Base-by-base conservation (phyloP, 805 yeast species). In the Myxozyma neotropica region DNA sequence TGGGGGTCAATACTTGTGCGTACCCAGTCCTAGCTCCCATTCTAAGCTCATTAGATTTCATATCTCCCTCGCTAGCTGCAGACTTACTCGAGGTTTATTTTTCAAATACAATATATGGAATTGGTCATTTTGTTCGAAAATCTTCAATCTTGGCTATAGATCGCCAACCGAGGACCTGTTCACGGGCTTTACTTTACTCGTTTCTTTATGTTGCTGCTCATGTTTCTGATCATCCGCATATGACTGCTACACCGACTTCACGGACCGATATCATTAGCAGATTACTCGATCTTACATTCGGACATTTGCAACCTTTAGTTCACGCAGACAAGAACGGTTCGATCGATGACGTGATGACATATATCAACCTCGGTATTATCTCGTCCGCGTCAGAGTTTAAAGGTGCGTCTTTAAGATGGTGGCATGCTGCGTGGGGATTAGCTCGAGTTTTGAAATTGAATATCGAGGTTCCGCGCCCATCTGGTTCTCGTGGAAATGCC, bases 351-450 rank as follows among this genome's bases (percentile, higher is more conserved):
- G 70, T 70, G 21, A 70, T 71, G 46, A 66, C 74, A 4, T 69
- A 67, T 54, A 69, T 71, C 47, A 71, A 71, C 49, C 63, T 71
- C 26, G 74, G 73, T 3, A 69, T 71, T 10, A 61, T 70, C 13
- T 65, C 70, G 2, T 71, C 73, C 17, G 73, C 74, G 1, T 70
- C 73, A 8, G 74, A 71, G 54, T 68, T 68, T 60, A 71, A 71
- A 53, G 72, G 73, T 24, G 64, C 70, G 1, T 68, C 74, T 15
- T 52, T 71, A 23, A 60, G 70, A 26, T 70, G 73, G 70, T 71
- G 74, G 74, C 67, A 68, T 36, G 65, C 67, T 10, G 74, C 73
- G 1, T 68, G 71, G 67, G 68, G 68, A 4, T 57, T 70, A 36
- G 73, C 74, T 7, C 63, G 70, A 15, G 73, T 71, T 53, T 58